Evolutionary conservation across 202 grass and related monocot genomes (phyloP).

Genomic region (Musa balbisiana): DNA sequence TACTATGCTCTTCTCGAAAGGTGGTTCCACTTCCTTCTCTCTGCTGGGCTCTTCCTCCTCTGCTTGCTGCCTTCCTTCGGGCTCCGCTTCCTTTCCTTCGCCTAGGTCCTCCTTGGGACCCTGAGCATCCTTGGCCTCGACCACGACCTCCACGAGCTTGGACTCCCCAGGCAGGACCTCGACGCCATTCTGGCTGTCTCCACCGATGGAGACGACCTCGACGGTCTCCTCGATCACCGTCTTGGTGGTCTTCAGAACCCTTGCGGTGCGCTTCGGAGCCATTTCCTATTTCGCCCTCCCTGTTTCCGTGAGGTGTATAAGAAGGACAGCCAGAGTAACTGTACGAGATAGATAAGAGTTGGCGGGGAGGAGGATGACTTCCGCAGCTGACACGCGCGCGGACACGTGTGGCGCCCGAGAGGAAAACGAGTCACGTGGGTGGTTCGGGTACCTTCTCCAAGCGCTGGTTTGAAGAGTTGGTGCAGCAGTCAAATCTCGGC

Average conservation of each 20-base stretch:
- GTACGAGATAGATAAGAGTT: not conserved
- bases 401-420: not conserved
- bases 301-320: not conserved
- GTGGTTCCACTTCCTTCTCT: not conserved
- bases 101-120: not conserved
- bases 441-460: too few relatives aligned
- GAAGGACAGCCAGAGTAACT: too few relatives aligned
- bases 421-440: too few relatives aligned
- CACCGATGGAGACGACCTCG: slow-evolving; percentile 28
- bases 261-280: slow-evolving; percentile 59
- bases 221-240: slow-evolving; percentile 52
- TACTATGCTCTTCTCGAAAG: not conserved
- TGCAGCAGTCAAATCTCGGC: too few relatives aligned
- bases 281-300: not conserved
- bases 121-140: not conserved
- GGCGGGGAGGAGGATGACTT: not conserved
- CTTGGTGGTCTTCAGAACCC: slow-evolving; percentile 39
- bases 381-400: too few relatives aligned
- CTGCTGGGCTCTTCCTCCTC: not conserved
- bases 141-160: slow-evolving; percentile 5
- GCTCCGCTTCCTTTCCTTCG: not conserved
- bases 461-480: too few relatives aligned
- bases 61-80: not conserved
- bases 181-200: slow-evolving; percentile 6
- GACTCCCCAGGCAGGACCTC: slow-evolving; percentile 9